Evolutionary conservation across 495 filamentous ascomycete species (phyloP).

Genomic region (Aspergillus baeticus): DNA sequence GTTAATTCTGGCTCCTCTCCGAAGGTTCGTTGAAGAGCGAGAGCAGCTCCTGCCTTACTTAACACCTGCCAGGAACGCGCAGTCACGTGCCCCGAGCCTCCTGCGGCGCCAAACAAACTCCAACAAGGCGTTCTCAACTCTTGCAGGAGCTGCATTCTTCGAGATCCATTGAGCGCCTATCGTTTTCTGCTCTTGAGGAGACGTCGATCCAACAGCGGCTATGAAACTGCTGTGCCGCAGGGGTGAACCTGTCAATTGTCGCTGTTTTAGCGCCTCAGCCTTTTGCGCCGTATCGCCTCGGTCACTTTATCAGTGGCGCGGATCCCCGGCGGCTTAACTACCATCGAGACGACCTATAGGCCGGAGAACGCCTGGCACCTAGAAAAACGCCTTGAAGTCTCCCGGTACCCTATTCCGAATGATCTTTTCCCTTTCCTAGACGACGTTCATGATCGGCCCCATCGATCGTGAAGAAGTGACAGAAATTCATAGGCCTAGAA

Average conservation of each 20-base stretch:
- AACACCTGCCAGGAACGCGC: not conserved
- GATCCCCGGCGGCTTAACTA: slow-evolving; percentile 23
- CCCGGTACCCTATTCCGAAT: slow-evolving; percentile 12
- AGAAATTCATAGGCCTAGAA: slow-evolving; percentile 24
- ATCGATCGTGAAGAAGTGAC: slow-evolving; percentile 9
- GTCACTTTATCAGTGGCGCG: slow-evolving; percentile 17
- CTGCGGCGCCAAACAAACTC: slow-evolving; percentile 14
- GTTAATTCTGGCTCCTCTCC: too few relatives aligned
- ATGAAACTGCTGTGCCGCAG: slow-evolving; percentile 18
- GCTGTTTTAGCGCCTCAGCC: slow-evolving; percentile 35
- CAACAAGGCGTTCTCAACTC: slow-evolving; percentile 10
- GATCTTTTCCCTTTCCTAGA: slow-evolving; percentile 5
- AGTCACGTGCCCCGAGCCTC: slow-evolving; percentile 14
- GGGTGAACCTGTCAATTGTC: slow-evolving; percentile 24
- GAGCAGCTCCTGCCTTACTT: not conserved
- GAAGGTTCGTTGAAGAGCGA: not conserved
- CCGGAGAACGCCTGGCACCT: slow-evolving; percentile 6
- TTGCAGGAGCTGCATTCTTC: slow-evolving; percentile 1
- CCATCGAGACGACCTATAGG: slow-evolving; percentile 2
- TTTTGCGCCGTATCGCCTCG: slow-evolving; percentile 29
- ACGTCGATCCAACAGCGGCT: slow-evolving; percentile 36
- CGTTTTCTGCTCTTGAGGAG: not conserved
- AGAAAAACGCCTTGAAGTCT: slow-evolving; percentile 11
- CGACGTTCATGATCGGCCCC: slow-evolving; percentile 8
- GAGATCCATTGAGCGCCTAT: slow-evolving; percentile 12